Evolutionary conservation across 1,284 basidiomycete genomes (phyloP).

Genomic region (Trichosporon faecale): DNA sequence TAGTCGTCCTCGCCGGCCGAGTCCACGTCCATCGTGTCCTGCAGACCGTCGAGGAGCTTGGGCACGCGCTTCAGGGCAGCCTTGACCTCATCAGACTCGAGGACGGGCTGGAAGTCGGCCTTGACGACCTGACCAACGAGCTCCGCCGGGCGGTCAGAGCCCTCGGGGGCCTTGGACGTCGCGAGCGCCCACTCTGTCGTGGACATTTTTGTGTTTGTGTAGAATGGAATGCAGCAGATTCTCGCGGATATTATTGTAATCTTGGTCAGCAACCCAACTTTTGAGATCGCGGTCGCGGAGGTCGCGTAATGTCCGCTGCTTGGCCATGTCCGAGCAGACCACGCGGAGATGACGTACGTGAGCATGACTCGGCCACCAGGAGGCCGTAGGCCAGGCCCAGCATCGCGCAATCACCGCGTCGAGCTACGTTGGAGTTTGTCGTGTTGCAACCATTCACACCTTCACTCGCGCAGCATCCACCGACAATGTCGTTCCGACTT

Average conservation of each 20-base stretch:
- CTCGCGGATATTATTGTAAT: not conserved
- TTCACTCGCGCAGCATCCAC: not conserved
- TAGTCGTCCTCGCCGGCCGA: slow-evolving; percentile 32
- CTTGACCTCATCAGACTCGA: slow-evolving; percentile 36
- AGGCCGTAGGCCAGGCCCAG: not conserved
- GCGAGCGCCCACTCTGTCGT: slow-evolving; percentile 35
- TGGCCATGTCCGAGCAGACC: not conserved
- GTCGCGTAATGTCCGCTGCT: not conserved
- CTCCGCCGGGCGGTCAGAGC: slow-evolving; percentile 17
- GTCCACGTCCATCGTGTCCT: slow-evolving; percentile 12
- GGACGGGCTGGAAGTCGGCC: slow-evolving; percentile 47
- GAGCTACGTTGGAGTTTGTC: not conserved
- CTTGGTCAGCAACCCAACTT: slow-evolving; percentile 24
- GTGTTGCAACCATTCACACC: slow-evolving; percentile 9
- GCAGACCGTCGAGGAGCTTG: slow-evolving; percentile 31
- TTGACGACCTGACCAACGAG: slow-evolving; percentile 36
- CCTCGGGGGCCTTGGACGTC: not conserved
- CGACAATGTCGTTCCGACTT: slow-evolving; percentile 32
- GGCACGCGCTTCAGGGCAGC: slow-evolving; percentile 32
- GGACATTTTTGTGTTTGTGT: slow-evolving; percentile 24
- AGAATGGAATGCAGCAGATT: slow-evolving; percentile 10
- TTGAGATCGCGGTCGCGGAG: slow-evolving; percentile 4
- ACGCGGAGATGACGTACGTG: slow-evolving; percentile 6
- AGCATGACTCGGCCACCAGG: not conserved
- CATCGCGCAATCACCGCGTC: not conserved